Conservation (phyloP, 768 basidiomycete genomes). For the Postia placenta region DNA sequence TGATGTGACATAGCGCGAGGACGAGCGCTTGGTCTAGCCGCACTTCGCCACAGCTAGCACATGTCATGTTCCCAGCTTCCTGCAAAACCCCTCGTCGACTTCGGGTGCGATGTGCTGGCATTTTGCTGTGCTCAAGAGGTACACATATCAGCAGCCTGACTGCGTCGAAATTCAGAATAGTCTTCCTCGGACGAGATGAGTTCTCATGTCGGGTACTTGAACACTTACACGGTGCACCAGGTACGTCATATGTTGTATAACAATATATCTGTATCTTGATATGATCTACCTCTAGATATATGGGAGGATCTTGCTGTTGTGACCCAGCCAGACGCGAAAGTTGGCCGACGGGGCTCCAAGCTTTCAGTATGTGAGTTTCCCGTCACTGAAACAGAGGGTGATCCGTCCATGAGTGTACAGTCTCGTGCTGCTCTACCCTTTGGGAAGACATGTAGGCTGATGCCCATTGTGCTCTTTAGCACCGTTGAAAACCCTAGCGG, state of each 20-base stretch:
- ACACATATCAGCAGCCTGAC: not conserved
- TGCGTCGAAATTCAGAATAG: constrained; percentile 47
- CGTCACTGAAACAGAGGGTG: not conserved
- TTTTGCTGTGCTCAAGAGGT: not conserved
- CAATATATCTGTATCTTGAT: not conserved
- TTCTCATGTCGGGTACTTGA: constrained; percentile 76
- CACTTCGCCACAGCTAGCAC: too few relatives aligned
- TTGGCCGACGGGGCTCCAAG: constrained; percentile 55
- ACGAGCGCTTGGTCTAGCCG: too few relatives aligned
- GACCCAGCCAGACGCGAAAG: constrained; percentile 63
- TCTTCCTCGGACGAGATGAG: constrained; percentile 86
- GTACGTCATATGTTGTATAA: constrained; percentile 30
- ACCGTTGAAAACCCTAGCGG: constrained; percentile 57
- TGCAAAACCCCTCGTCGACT: too few relatives aligned
- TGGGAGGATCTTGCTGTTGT: constrained; percentile 66
- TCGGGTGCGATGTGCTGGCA: too few relatives aligned
- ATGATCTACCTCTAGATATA: constrained; percentile 47
- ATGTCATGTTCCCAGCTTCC: too few relatives aligned
- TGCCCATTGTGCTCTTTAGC: constrained; percentile 51
- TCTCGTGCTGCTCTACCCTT: too few relatives aligned
- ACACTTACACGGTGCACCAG: constrained; percentile 54
- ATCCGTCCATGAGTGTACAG: not conserved
- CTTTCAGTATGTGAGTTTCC: constrained; percentile 53
- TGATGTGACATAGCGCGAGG: too few relatives aligned
- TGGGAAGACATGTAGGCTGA: too few relatives aligned